A percentile compares a stretch with the other conserved stretches of the same genome.
phyloP scores from a whole-genome alignment of 2,329 filamentous ascomycete genomes.

The Colletotrichum siamense region DNA sequence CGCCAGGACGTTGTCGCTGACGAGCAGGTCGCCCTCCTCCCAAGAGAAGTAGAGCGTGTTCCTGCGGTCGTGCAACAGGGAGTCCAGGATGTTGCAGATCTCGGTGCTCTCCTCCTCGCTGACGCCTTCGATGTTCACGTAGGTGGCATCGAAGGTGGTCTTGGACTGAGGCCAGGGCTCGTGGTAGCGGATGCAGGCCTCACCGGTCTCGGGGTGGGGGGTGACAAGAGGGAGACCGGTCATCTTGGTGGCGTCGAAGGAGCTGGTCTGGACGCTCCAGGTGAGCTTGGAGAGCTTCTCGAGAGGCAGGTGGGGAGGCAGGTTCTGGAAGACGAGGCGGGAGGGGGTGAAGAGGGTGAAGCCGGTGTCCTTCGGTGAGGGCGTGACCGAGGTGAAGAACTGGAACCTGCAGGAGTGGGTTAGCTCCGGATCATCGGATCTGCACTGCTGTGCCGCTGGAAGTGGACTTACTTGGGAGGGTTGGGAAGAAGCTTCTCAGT shows the following conservation, averaged over 20 bases:
- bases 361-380: constrained; percentile 54
- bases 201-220: constrained; percentile 48
- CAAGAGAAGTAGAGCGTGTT: constrained; percentile 56
- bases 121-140: constrained; percentile 46
- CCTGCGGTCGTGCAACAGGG: constrained; percentile 52
- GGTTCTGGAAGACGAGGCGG: constrained; percentile 51
- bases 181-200: constrained; percentile 58
- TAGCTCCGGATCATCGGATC: background rate
- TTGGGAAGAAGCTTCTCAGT: constrained; percentile 44
- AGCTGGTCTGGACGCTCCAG: constrained; percentile 54
- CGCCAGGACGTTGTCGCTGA: constrained; percentile 56
- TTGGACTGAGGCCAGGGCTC: constrained; percentile 59
- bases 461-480: constrained; percentile 44
- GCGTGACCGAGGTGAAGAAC: constrained; percentile 52
- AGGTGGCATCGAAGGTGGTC: constrained; percentile 54
- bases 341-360: constrained; percentile 61
- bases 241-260: constrained; percentile 51
- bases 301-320: constrained; percentile 40
- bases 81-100: constrained; percentile 45
- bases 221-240: constrained; percentile 48
- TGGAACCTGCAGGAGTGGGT: constrained; percentile 46
- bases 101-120: constrained; percentile 32
- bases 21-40: constrained; percentile 59
- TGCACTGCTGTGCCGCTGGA: background rate
- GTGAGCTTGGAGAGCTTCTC: constrained; percentile 44